Evolutionary conservation across 176 grass and related monocot genomes (phyloP).

Genomic region (Zoysia pacifica): DNA sequence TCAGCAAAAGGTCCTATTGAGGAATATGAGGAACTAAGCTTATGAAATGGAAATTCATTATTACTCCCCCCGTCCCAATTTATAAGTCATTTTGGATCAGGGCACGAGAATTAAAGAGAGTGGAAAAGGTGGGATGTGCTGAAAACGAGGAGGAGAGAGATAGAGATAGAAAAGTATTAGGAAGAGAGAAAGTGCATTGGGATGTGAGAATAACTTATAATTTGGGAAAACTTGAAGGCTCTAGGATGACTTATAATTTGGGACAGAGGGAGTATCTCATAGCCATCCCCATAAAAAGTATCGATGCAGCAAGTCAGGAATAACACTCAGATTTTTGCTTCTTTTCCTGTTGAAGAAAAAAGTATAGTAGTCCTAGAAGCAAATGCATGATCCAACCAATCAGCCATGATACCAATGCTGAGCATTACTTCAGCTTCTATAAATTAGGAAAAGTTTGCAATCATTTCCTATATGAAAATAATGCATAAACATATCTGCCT

Average conservation of each 20-base stretch:
- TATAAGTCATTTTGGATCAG: no score
- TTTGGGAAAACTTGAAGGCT: no score
- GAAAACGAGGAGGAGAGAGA: no score
- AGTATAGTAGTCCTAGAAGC: not conserved
- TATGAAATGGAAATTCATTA: not conserved
- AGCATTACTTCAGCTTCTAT: slow-evolving; percentile 2
- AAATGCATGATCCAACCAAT: not conserved
- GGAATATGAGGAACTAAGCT: slow-evolving; percentile 10
- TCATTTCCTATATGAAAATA: slow-evolving; percentile 4
- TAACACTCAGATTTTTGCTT: not conserved
- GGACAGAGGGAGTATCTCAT: not conserved
- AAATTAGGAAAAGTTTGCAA: not conserved
- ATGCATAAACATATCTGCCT: not conserved
- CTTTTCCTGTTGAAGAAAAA: not conserved
- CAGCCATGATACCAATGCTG: not conserved
- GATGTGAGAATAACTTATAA: no score
- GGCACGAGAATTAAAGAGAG: no score
- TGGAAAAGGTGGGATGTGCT: no score
- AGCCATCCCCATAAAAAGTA: slow-evolving; percentile 9
- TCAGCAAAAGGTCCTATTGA: not conserved
- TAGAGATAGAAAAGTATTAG: no score
- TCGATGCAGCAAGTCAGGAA: slow-evolving; percentile 22
- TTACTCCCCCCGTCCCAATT: no score
- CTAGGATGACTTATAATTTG: no score
- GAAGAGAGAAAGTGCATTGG: no score